A percentile compares a stretch with the other conserved stretches of the same genome.
Evolutionary conservation across 1,284 basidiomycete species (phyloP).

Genomic region (Rhodotorula sp.): DNA sequence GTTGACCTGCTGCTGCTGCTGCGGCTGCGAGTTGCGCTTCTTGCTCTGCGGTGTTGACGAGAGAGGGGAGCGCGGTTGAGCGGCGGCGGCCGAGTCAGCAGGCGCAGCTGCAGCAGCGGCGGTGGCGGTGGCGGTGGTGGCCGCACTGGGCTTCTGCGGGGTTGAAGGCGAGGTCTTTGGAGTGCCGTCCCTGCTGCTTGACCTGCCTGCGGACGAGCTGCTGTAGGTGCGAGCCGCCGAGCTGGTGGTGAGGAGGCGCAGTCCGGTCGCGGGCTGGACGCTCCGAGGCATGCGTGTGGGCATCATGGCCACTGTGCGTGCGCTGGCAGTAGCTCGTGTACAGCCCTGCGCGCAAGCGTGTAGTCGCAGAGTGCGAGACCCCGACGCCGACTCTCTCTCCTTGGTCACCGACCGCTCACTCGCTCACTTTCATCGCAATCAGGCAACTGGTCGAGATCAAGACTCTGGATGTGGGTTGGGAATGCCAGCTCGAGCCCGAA

Average conservation of each 20-base stretch:
- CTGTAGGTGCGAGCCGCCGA: not conserved
- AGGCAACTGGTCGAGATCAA: too few relatives aligned
- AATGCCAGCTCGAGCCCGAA: too few relatives aligned
- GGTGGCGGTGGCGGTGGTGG: not conserved
- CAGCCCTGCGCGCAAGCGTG: too few relatives aligned
- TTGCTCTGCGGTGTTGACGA: not conserved
- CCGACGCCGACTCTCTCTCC: too few relatives aligned
- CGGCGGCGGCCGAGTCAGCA: not conserved
- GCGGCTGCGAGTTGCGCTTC: not conserved
- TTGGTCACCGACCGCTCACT: too few relatives aligned
- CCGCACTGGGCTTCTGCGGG: not conserved
- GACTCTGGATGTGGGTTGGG: too few relatives aligned
- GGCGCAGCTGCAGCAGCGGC: not conserved
- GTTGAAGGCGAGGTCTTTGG: not conserved
- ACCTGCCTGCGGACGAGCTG: conserved; percentile 6
- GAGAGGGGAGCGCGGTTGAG: not conserved
- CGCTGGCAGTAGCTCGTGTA: not conserved
- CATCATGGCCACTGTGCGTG: not conserved
- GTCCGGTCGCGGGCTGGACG: not conserved
- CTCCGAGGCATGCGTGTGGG: not conserved
- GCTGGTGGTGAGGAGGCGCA: not conserved
- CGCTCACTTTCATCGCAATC: too few relatives aligned
- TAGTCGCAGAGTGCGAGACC: too few relatives aligned
- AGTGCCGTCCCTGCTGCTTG: conserved; percentile 5
- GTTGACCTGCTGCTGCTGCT: not conserved